phyloP scores from a whole-genome alignment of 148 eudicot genomes.

The Rhododendron molle region DNA sequence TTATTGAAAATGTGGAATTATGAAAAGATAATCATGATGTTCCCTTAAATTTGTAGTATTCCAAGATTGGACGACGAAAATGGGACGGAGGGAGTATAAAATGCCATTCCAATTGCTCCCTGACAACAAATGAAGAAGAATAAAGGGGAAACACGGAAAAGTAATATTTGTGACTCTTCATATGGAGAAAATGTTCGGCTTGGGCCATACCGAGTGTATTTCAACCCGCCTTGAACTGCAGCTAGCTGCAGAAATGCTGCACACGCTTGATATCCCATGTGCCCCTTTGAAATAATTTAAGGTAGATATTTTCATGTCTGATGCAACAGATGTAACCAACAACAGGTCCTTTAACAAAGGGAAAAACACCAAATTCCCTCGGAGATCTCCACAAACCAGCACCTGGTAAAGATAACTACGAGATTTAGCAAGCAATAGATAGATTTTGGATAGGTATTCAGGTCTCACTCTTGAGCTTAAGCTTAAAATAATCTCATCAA shows the following conservation, averaged over 20 bases:
- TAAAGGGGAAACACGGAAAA: neutral
- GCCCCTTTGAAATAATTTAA: conserved; percentile 84
- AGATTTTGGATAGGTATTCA: neutral
- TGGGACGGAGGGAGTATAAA: neutral
- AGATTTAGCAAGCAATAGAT: conserved; percentile 7
- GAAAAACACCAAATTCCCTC: conserved; percentile 82
- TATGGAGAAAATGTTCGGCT: neutral
- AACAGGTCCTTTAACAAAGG: conserved; percentile 49
- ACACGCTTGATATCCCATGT: conserved; percentile 94
- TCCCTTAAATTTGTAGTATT: too few relatives aligned
- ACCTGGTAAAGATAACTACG: conserved; percentile 42
- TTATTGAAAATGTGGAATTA: too few relatives aligned
- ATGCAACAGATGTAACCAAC: conserved; percentile 27
- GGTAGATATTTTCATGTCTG: conserved; percentile 38
- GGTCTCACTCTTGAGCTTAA: neutral
- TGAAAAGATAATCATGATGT: too few relatives aligned
- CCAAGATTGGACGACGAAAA: too few relatives aligned
- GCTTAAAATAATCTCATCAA: neutral
- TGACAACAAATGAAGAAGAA: neutral
- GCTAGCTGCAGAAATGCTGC: conserved; percentile 57
- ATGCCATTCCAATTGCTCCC: neutral
- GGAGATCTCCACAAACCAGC: conserved; percentile 87
- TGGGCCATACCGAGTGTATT: conserved; percentile 63
- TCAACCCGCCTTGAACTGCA: conserved; percentile 47
- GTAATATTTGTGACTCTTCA: neutral